Evolutionary conservation across 225 moss, liverwort and hornwort genomes (phyloP), one percentile per base, ranked within the genome.

Genomic region (Marchantia polymorpha): DNA sequence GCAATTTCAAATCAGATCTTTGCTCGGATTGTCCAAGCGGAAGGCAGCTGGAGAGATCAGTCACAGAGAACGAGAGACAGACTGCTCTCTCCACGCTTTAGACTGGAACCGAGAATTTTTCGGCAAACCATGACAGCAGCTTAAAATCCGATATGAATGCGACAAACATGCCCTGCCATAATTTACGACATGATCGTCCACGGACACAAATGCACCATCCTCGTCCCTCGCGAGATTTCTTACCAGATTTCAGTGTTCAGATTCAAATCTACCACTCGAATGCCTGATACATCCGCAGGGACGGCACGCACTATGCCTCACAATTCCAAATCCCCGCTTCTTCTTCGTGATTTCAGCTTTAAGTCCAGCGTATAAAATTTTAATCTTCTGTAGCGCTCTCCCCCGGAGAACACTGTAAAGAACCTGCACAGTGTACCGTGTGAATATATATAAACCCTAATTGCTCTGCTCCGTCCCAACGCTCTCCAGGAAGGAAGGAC

Each of bases 371-470:
- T 31, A 46, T 12, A 31, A 29, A 69, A 69, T 0, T 31, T 69
- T 69, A 39, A 69, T 69, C 12, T 46, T 68, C 39, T 31, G 69
- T 69, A 39, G 69, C 29, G 39, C 29, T 39, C 15, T 30, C 69
- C 69, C 29, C 69, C 31, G 69, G 29, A 69, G 69, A 31, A 56
- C 29, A 31, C 30, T 15, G 30, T 17, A 12, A 69, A 31, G 69
- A 69, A 69, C 2, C 30, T 31, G 6, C 31, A 9, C 31, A 31
- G 17, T 29, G 31, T 26, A 27, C 39, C 69, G 15, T 69, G 69
- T 69, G 29, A 15, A 69, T 69, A 39, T 39, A 39, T 39, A 69
- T 69, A 69, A 69, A 69, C 69, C 69, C 69, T 69, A 69, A 46
- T 29, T 4, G 69, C 46, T 69, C 30, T 69, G 7, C 31, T 7